These are phyloP conservation scores for Globisporangium iwayamae DNA, from an alignment of 352 stramenopile genomes.

Conservation along the genomic window DNA sequence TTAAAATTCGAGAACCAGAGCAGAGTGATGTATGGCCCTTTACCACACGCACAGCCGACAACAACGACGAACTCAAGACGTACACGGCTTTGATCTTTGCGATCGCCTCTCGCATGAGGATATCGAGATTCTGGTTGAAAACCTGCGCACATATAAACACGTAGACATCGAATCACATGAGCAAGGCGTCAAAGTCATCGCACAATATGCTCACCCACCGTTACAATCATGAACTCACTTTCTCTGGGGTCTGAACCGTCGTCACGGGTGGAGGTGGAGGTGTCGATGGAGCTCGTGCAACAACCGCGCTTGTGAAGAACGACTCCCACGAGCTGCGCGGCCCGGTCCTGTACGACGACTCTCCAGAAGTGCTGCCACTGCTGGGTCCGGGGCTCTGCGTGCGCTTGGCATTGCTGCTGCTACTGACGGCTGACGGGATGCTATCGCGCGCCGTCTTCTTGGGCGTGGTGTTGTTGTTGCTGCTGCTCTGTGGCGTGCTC, in stretches of 20 bases:
- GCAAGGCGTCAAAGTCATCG: not conserved
- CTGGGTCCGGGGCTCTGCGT: not conserved
- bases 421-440: constrained; percentile 2
- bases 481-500: constrained; percentile 1
- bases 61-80: constrained; percentile 13
- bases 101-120: constrained; percentile 45
- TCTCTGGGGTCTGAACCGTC: constrained; percentile 26
- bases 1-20: too few species aligned
- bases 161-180: not conserved
- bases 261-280: not conserved
- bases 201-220: not conserved
- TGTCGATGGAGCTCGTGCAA: not conserved
- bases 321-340: constrained; percentile 36
- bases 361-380: not conserved
- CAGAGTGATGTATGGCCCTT: not conserved
- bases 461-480: not conserved
- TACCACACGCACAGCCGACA: not conserved
- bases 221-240: constrained; percentile 14
- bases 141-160: constrained; percentile 24
- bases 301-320: constrained; percentile 28
- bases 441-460: constrained; percentile 12
- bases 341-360: constrained; percentile 21
- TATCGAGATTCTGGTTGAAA: constrained; percentile 51
- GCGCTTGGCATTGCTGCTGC: not conserved
- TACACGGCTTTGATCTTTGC: constrained; percentile 51